A percentile compares a stretch with the other conserved stretches of the same genome.
phyloP scores from a whole-genome alignment of 768 basidiomycete species.

The Termitomyces sp. region DNA sequence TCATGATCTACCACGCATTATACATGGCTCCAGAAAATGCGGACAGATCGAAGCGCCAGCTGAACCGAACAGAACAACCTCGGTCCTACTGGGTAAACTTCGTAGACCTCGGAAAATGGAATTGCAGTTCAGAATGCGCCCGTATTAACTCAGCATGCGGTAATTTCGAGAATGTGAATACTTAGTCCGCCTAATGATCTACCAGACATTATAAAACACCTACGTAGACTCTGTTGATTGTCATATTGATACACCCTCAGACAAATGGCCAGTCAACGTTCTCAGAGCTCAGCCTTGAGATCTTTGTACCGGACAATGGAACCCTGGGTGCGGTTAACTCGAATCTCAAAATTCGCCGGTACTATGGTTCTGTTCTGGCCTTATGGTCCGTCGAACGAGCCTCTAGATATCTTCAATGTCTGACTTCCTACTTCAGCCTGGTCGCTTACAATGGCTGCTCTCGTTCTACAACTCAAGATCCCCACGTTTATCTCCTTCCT shows the following conservation, averaged over 20 bases:
- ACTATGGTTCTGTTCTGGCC: conserved; percentile 18
- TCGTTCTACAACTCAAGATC: conserved; percentile 8
- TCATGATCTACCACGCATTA: too few species aligned
- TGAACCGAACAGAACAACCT: too few species aligned
- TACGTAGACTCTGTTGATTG: neutral
- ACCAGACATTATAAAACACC: too few species aligned
- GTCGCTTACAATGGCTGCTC: conserved; percentile 15
- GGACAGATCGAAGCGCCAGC: too few species aligned
- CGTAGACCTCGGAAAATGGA: too few species aligned
- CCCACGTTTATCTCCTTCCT: conserved; percentile 4
- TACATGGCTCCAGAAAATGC: too few species aligned
- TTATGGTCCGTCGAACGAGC: conserved; percentile 3
- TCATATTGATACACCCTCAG: neutral
- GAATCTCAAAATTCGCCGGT: conserved; percentile 15
- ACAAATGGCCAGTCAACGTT: conserved; percentile 4
- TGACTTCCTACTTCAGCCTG: conserved; percentile 5
- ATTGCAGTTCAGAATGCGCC: too few species aligned
- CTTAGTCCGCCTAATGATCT: too few species aligned
- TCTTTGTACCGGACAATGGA: conserved; percentile 8
- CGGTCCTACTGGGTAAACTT: too few species aligned
- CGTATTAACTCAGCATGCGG: too few species aligned
- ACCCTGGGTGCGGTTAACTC: conserved; percentile 15
- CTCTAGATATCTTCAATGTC: neutral
- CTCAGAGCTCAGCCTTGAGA: conserved; percentile 7
- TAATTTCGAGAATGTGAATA: too few species aligned